Percentiles rank a stretch among this genome's conserved stretches.
These are phyloP conservation scores for Neurospora sp. DNA, from an alignment of 495 filamentous ascomycete genomes.

Conservation along the genomic window DNA sequence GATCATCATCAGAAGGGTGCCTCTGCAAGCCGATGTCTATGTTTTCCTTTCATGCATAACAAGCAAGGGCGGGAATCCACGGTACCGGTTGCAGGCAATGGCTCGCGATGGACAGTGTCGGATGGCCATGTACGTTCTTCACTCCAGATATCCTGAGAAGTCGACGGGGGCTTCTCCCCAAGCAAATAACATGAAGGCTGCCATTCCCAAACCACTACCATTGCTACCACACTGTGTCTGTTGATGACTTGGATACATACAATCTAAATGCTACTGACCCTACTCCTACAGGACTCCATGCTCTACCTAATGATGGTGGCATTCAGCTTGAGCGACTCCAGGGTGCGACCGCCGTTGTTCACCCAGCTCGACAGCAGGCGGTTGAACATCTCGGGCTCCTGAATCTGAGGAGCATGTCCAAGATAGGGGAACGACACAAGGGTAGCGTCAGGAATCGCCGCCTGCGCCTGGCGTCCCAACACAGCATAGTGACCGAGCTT, in stretches of 20 bases:
- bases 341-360: background rate
- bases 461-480: slow-evolving; percentile 28
- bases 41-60: background rate
- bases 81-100: background rate
- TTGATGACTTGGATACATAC: background rate
- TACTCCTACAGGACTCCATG: background rate
- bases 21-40: background rate
- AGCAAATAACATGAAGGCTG: background rate
- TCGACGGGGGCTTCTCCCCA: background rate
- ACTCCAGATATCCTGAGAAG: background rate
- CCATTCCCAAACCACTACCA: background rate
- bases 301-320: background rate
- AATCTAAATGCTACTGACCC: background rate
- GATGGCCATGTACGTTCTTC: background rate
- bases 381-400: slow-evolving; percentile 27
- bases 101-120: background rate
- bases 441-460: slow-evolving; percentile 27
- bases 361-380: slow-evolving; percentile 27
- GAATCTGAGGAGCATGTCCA: slow-evolving; percentile 38
- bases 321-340: background rate
- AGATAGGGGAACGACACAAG: slow-evolving; percentile 29
- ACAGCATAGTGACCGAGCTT: slow-evolving; percentile 31
- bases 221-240: background rate
- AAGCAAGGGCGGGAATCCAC: background rate
- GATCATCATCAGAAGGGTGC: background rate